phyloP scores from a whole-genome alignment of 805 yeast genomes.

The Candida arabinofermentans region DNA sequence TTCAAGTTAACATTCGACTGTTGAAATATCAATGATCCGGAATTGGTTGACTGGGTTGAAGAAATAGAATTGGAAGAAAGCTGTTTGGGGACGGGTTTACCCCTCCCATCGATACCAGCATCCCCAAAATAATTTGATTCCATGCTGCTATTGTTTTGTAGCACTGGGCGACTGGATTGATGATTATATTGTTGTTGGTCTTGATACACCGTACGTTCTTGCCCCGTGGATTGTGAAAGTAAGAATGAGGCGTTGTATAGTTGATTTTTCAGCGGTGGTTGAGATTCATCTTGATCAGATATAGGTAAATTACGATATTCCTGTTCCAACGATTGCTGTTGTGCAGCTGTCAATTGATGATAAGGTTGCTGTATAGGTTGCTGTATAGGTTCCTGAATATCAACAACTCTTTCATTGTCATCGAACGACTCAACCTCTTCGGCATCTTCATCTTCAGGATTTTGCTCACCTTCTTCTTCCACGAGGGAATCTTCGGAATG shows the following conservation, averaged over 20 bases:
- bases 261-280: conserved; percentile 4
- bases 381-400: conserved; percentile 7
- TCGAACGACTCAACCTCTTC: conserved; percentile 42
- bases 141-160: neutral
- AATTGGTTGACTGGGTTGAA: conserved; percentile 7
- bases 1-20: conserved; percentile 20
- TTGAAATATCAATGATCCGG: conserved; percentile 21
- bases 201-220: conserved; percentile 33
- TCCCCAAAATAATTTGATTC: conserved; percentile 2
- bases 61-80: conserved; percentile 16
- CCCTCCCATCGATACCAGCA: neutral
- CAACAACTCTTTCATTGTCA: conserved; percentile 30
- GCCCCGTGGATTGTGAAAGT: conserved; percentile 51
- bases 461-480: conserved; percentile 6
- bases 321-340: neutral
- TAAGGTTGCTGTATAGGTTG: neutral
- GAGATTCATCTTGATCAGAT: neutral
- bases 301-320: neutral
- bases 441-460: conserved; percentile 24
- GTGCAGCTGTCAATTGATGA: neutral
- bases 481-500: conserved; percentile 16
- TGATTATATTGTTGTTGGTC: neutral
- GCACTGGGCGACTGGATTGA: neutral
- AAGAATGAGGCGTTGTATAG: conserved; percentile 16
- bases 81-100: conserved; percentile 13